Conservation (phyloP, 441 rosid species). For the Cnidoscolus chayamansa region DNA sequence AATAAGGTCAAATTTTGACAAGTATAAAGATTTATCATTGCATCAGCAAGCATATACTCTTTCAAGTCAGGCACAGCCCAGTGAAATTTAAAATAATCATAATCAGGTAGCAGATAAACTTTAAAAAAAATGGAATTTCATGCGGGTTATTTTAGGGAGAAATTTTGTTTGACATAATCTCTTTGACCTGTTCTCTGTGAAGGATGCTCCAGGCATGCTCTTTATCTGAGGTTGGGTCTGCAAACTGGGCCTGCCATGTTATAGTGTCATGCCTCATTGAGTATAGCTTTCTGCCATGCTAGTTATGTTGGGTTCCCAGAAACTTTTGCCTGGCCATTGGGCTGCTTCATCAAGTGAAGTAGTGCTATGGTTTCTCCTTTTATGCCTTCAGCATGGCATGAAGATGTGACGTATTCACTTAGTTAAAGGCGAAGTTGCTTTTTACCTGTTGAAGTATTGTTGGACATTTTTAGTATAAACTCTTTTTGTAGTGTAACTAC, state of each 20-base stretch:
- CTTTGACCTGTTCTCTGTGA: neutral
- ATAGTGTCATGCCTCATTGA: neutral
- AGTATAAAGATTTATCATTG: constrained; percentile 6
- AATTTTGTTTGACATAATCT: neutral
- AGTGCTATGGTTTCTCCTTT: neutral
- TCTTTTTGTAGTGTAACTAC: neutral
- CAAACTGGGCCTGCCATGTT: neutral
- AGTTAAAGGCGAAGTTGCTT: neutral
- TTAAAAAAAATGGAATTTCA: neutral
- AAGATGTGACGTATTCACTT: neutral
- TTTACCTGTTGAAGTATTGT: neutral
- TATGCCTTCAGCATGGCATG: neutral
- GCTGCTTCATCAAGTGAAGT: neutral
- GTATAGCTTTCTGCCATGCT: neutral
- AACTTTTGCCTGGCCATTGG: neutral
- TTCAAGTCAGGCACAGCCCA: neutral
- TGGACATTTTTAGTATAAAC: neutral
- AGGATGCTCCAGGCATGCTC: neutral
- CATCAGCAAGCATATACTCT: neutral
- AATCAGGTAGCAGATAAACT: neutral
- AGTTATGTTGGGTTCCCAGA: neutral
- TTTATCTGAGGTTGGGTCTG: neutral
- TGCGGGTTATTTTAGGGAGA: neutral
- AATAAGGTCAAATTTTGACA: constrained; percentile 2
- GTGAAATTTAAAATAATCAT: neutral